A percentile compares a stretch with the other conserved stretches of the same genome.
phyloP scores from a whole-genome alignment of 371 early-diverging fungal genomes.

The Chytridiales sp. region DNA sequence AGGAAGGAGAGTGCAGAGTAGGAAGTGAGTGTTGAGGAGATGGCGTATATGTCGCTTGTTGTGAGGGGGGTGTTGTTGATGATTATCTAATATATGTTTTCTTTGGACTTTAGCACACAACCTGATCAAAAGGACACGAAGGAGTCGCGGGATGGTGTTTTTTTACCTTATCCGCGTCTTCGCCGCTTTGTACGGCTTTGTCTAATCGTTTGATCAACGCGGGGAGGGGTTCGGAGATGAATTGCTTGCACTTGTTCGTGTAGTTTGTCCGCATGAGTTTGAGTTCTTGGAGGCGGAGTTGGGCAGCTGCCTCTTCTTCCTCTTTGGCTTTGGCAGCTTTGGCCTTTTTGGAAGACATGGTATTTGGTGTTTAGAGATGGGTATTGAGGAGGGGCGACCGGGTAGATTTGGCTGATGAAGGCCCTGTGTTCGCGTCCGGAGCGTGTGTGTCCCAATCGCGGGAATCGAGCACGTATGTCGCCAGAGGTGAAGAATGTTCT shows the following conservation, averaged over 20 bases:
- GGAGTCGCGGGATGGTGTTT: no score
- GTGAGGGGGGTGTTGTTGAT: conserved; percentile 20
- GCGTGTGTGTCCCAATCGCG: no score
- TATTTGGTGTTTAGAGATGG: no score
- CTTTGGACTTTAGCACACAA: no score
- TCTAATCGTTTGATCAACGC: conserved; percentile 32
- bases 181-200: conserved; percentile 17
- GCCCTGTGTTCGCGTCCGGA: no score
- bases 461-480: no score
- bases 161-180: conserved; percentile 40
- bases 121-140: no score
- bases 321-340: conserved; percentile 20
- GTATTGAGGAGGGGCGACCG: no score
- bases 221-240: conserved; percentile 33
- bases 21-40: conserved; percentile 29
- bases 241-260: conserved; percentile 27
- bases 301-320: conserved; percentile 21
- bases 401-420: no score
- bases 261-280: conserved; percentile 25
- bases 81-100: conserved; percentile 31
- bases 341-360: no score
- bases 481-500: no score
- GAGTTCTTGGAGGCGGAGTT: conserved; percentile 5
- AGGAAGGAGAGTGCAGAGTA: conserved; percentile 26
- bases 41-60: conserved; percentile 30